Conservation (phyloP, 2,329 filamentous ascomycete genomes). For the Fusarium clavum region DNA sequence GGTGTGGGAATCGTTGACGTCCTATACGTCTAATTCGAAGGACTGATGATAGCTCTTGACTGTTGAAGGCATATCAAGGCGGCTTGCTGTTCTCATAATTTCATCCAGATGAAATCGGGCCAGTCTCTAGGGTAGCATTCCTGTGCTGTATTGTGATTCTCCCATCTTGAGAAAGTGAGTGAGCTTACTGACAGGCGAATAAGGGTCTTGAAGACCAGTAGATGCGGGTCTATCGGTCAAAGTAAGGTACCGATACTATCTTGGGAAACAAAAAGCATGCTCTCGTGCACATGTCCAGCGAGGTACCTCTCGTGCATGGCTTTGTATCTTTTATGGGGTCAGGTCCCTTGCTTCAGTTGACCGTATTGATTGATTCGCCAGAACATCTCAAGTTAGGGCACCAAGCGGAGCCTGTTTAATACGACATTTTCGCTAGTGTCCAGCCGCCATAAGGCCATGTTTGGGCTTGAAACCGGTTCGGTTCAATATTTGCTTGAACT, state of each 20-base stretch:
- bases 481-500: conserved; percentile 19
- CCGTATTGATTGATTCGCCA: conserved; percentile 40
- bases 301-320: conserved; percentile 24
- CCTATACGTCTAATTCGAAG: background rate
- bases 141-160: conserved; percentile 22
- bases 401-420: conserved; percentile 40
- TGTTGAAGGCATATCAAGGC: background rate
- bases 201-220: conserved; percentile 13
- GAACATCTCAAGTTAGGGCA: conserved; percentile 20
- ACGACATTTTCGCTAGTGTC: conserved; percentile 40
- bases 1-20: background rate
- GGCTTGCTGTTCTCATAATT: background rate
- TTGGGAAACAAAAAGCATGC: conserved; percentile 23
- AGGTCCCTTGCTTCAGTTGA: conserved; percentile 16
- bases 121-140: conserved; percentile 20
- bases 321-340: conserved; percentile 28
- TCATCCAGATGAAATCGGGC: background rate
- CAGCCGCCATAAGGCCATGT: conserved; percentile 34
- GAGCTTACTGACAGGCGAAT: conserved; percentile 22
- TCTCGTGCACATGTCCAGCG: conserved; percentile 18
- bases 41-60: background rate
- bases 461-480: conserved; percentile 22
- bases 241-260: conserved; percentile 38
- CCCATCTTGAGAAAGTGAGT: conserved; percentile 5
- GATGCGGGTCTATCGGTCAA: conserved; percentile 22